Conservation (phyloP, 2,329 filamentous ascomycete species). For the Onygena corvina region DNA sequence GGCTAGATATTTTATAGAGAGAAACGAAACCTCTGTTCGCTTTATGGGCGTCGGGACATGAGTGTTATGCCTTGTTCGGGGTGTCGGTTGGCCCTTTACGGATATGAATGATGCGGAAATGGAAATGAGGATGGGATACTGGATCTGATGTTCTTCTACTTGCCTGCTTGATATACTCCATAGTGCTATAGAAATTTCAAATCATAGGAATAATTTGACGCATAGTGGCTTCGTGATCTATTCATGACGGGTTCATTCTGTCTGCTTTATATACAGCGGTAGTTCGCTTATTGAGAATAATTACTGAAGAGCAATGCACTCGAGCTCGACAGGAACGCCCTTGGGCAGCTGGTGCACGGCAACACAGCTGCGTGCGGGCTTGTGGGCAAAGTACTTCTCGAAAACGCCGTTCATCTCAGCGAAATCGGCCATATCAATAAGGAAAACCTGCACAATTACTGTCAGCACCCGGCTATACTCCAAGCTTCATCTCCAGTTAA, state of each 20-base stretch:
- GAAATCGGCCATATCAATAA: slow-evolving; percentile 85
- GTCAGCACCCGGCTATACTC: background rate
- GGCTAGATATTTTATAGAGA: background rate
- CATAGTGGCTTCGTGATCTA: background rate
- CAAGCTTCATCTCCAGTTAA: background rate
- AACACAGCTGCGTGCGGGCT: slow-evolving; percentile 52
- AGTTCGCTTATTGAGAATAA: background rate
- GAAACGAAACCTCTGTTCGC: background rate
- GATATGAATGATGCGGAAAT: background rate
- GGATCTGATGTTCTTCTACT: background rate
- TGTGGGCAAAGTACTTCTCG: slow-evolving; percentile 55
- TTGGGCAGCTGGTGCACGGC: slow-evolving; percentile 52
- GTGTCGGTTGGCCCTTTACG: background rate
- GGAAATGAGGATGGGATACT: background rate
- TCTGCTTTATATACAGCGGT: background rate
- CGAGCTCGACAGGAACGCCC: slow-evolving; percentile 53
- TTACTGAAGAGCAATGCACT: slow-evolving; percentile 45
- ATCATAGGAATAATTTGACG: background rate
- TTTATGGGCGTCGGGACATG: background rate
- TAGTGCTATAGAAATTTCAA: background rate
- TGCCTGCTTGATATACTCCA: background rate
- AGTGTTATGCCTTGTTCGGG: background rate
- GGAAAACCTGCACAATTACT: slow-evolving; percentile 52
- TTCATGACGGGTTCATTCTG: background rate
- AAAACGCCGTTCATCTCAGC: slow-evolving; percentile 65